Conservation (phyloP, 2,329 filamentous ascomycete genomes). For the Stylonectria norvegica region DNA sequence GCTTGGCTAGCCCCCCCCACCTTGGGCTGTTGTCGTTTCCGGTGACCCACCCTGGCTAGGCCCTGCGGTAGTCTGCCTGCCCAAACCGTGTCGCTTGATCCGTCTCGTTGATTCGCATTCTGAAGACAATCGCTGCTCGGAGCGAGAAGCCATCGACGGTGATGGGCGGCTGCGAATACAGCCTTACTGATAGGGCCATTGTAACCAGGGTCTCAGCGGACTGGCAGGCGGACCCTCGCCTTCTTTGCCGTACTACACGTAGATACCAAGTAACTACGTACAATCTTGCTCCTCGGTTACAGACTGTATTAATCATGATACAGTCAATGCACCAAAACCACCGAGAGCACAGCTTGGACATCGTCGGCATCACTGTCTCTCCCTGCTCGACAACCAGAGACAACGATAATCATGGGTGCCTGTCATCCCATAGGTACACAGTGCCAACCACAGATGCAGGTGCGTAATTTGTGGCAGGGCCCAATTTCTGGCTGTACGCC, state of each 20-base stretch:
- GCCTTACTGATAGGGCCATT: slow-evolving; percentile 8
- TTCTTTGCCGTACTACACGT: no score
- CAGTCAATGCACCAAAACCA: no score
- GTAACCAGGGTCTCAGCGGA: slow-evolving; percentile 2
- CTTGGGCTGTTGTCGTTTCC: slow-evolving; percentile 19
- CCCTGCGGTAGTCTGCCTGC: slow-evolving; percentile 13
- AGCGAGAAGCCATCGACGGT: slow-evolving; percentile 11
- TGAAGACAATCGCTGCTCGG: slow-evolving; percentile 7
- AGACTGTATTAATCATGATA: no score
- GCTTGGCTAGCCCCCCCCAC: slow-evolving; percentile 12
- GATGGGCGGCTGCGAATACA: slow-evolving; percentile 6
- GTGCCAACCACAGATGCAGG: slow-evolving; percentile 15
- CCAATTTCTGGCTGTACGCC: slow-evolving; percentile 11
- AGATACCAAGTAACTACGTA: no score
- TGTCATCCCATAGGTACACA: slow-evolving; percentile 16
- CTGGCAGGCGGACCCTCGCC: no score
- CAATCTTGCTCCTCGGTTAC: no score
- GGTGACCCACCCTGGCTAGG: slow-evolving; percentile 23
- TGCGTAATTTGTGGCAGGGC: slow-evolving; percentile 21
- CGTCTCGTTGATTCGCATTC: slow-evolving; percentile 25
- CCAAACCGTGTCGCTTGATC: slow-evolving; percentile 24
- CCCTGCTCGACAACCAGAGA: slow-evolving; percentile 9
- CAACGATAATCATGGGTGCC: no score
- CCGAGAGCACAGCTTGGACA: no score
- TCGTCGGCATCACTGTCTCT: no score